Conservation (phyloP, 2,329 filamentous ascomycete species). For the Peltaster fructicola region DNA sequence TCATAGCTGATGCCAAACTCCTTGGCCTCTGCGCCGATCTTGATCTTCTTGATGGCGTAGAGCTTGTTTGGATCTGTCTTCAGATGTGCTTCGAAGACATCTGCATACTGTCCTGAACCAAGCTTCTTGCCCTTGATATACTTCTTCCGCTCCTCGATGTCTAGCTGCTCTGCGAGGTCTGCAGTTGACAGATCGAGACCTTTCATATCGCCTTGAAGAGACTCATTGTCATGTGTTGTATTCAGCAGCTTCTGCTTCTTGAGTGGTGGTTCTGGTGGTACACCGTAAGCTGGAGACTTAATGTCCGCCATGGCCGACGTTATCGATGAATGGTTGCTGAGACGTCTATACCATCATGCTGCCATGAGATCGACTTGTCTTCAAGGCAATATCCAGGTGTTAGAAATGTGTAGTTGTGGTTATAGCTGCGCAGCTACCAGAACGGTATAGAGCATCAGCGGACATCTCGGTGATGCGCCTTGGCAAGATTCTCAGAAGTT, state of each 20-base stretch:
- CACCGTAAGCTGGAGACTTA: constrained; percentile 16
- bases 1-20: constrained; percentile 80
- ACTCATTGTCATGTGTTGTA: constrained; percentile 2
- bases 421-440: no score
- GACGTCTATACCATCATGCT: no score
- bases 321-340: no score
- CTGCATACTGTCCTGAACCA: constrained; percentile 91
- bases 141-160: constrained; percentile 47
- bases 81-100: constrained; percentile 79
- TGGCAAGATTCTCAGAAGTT: no score
- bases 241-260: constrained; percentile 14
- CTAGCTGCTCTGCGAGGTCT: constrained; percentile 31
- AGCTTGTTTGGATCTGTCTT: constrained; percentile 50
- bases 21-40: constrained; percentile 66
- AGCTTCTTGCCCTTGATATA: constrained; percentile 88
- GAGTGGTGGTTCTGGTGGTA: constrained; percentile 15
- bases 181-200: constrained; percentile 4
- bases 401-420: no score
- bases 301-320: constrained; percentile 5
- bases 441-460: no score
- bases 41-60: constrained; percentile 90
- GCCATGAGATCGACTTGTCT: no score
- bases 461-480: no score
- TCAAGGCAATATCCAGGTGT: no score
- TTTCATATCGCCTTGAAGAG: no score